Evolutionary conservation across 2,329 filamentous ascomycete species (phyloP).

Genomic region (Clarireedia paspali): DNA sequence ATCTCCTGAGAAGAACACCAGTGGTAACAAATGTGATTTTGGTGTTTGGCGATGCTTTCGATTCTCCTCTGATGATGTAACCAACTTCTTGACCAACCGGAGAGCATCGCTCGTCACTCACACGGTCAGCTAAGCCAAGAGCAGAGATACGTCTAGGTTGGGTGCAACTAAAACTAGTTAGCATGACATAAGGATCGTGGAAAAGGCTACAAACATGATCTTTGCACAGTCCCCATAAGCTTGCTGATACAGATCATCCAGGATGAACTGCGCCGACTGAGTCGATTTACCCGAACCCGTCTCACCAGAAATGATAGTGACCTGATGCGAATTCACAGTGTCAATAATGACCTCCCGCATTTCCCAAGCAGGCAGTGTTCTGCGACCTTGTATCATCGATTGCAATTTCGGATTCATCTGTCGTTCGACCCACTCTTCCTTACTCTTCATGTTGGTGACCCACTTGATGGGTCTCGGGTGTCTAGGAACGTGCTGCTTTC

Average conservation of each 20-base stretch:
- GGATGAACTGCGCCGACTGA: conserved; percentile 90
- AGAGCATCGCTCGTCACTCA: conserved; percentile 83
- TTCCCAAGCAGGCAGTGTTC: conserved; percentile 79
- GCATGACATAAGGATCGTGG: neutral
- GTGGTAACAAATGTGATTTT: conserved; percentile 95
- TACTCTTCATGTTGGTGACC: conserved; percentile 51
- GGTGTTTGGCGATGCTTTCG: conserved; percentile 61
- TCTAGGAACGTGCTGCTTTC: conserved; percentile 31
- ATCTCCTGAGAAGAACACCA: conserved; percentile 77
- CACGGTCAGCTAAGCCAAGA: conserved; percentile 85
- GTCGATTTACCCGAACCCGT: conserved; percentile 97
- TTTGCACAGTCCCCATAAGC: conserved; percentile 72
- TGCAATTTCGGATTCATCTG: conserved; percentile 59
- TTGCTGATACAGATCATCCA: conserved; percentile 79
- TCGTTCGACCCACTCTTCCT: conserved; percentile 61
- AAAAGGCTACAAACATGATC: conserved; percentile 49
- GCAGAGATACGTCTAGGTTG: conserved; percentile 93
- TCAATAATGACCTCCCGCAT: conserved; percentile 69
- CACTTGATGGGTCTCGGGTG: conserved; percentile 56
- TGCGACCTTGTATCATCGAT: conserved; percentile 66
- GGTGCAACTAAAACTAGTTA: conserved; percentile 50
- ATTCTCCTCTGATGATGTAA: conserved; percentile 87
- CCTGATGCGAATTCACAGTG: conserved; percentile 69
- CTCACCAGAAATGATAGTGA: conserved; percentile 95
- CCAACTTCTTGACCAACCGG: conserved; percentile 81